Percentiles rank a stretch among this genome's conserved stretches.
These are phyloP conservation scores for Aspergillus ustus DNA, from an alignment of 2,329 filamentous ascomycete genomes.

Conservation along the genomic window DNA sequence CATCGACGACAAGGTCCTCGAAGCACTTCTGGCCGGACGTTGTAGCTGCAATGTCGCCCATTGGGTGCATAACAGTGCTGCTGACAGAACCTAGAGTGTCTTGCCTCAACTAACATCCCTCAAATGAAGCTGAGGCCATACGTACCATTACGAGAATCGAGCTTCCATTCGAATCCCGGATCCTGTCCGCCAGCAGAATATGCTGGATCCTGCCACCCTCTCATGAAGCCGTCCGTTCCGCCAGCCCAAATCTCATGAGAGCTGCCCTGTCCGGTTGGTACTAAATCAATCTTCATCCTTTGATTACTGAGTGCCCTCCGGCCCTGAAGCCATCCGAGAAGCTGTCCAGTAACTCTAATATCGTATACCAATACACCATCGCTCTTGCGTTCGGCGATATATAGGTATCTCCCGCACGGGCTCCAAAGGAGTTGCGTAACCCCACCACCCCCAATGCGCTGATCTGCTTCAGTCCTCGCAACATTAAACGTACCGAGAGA, in stretches of 20 bases:
- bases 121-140: background rate
- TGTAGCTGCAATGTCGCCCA: constrained; percentile 54
- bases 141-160: constrained; percentile 49
- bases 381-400: constrained; percentile 61
- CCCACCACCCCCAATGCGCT: constrained; percentile 54
- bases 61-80: constrained; percentile 52
- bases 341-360: constrained; percentile 57
- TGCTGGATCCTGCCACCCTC: constrained; percentile 56
- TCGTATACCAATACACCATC: constrained; percentile 63
- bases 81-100: constrained; percentile 48
- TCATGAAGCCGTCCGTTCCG: constrained; percentile 59
- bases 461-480: constrained; percentile 43
- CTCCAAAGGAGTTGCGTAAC: constrained; percentile 63
- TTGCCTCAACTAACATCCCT: constrained; percentile 8
- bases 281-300: constrained; percentile 60
- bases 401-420: constrained; percentile 61
- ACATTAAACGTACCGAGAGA: constrained; percentile 58
- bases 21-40: constrained; percentile 52
- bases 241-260: constrained; percentile 64
- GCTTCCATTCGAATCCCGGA: constrained; percentile 49
- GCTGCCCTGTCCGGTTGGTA: constrained; percentile 35
- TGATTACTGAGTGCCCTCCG: constrained; percentile 57
- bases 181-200: constrained; percentile 44
- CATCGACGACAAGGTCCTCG: constrained; percentile 25
- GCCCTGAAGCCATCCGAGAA: constrained; percentile 56